Evolutionary conservation across 2,329 filamentous ascomycete species (phyloP), one percentile per base, ranked within the genome.

Genomic region (Zarea fungicola): DNA sequence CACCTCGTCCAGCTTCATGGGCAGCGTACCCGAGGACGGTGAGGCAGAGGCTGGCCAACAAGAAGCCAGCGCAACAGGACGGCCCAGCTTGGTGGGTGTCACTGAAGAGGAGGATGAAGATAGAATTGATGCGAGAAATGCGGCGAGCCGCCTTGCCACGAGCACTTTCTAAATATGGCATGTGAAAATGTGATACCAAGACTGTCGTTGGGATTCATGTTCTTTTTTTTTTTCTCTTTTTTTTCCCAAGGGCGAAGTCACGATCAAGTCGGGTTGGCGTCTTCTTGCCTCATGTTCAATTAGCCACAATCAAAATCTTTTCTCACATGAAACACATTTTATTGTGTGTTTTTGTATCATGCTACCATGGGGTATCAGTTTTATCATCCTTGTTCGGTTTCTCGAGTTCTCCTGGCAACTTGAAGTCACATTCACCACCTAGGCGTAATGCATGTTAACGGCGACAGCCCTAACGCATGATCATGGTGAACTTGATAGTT

Each of bases 91-190:
- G 57, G 73, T 76, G 50, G 80, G 80, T 19, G 67, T 87, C 42
- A 74, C 77, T 53, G 87, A 92, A 61, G 89, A 95, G 61, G 92
- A 90, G 55, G 87, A 96, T 60, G 90, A 96, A 60, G 93, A 99
- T 67, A 80, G 91, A 48, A 83, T 99, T 52, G 93, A 99, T 76
- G 93, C 93, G 35, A 83, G 88, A 67, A 99, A 97, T 70, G 93
- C 93, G 46, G 93, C 93, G 29, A 96, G 89, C 69, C 81, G 93
- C 62, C 74, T 99, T 71, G 93, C 92, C 41, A 88, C 90, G 57
- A 96, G 91, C 73, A 96, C 92, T 16, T 96, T 96, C 67, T 97
- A 72, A 41, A n/a, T n/a, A n/a, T n/a, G n/a, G n/a, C n/a, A n/a
- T n/a, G n/a, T n/a, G 21, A 31, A 25, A 22, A 42, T 54, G 48